Base-by-base conservation (phyloP, 495 filamentous ascomycete species). In the Lophium mytilinum region DNA sequence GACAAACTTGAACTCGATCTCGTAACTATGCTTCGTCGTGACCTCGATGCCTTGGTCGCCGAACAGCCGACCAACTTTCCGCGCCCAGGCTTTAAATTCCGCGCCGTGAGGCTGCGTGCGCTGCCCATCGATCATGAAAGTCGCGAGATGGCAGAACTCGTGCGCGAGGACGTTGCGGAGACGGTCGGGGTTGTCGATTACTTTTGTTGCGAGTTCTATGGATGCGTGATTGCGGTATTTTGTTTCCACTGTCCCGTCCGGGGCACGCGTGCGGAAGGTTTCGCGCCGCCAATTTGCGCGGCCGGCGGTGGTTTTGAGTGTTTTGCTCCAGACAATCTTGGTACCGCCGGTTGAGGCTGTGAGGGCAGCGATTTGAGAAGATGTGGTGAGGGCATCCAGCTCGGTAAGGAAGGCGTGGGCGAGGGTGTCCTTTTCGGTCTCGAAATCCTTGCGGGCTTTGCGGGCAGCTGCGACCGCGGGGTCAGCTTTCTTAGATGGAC, bases 71-170 rank as follows among this genome's bases (percentile, higher is more conserved):
- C 5, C 72, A 71, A 67, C 78, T 78, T 64, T 75, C 73, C 11
- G 61, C 56, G 0, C 81, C 85, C 84, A 96, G 18, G 70, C 61
- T 71, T 95, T 89, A 76, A 97, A 97, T 58, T 86, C 85, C 12
- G 76, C 72, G 10, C 91, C 92, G 66, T 97, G 93, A 0, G 89
- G 85, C 53, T 87, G 78, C 35, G 80, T 80, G 18, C 76, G 77
- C 19, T 87, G 72, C 14, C 82, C 77, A 35, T 77, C 80, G 49
- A 96, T 75, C 76, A 96, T 89, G 70, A 87, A 94, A 64, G 87
- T 91, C 34, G 88, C 84, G 0, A 97, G 76, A 67, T 98, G 93
- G 71, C 92, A 96, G 75, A 90, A 98, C 61, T 98, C 93, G 69
- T 98, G 93, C 3, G 91, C 89, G 18, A 96, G 65, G 0, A 88